Evolutionary conservation across 1,284 basidiomycete genomes (phyloP), one percentile per base, ranked within the genome.

Genomic region (Cutaneotrichosporon cutaneum): DNA sequence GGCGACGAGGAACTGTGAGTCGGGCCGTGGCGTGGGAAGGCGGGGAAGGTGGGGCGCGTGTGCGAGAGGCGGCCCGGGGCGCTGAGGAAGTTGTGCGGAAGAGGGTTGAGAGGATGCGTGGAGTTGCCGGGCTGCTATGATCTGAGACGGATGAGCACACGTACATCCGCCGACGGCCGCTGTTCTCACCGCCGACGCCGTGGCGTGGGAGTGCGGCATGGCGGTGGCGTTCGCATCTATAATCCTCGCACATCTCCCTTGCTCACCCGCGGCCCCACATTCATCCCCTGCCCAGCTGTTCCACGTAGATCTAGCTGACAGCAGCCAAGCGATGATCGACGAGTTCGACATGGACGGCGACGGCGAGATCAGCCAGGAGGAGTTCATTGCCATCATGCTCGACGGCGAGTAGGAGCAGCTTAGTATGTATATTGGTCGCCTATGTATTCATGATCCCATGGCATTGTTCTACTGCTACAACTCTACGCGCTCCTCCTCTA

Each of bases 281-380:
- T n/a, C 35, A 36, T 13, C 48, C 21, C 32, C 47, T 10, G 4
- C 10, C 30, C 18, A 18, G n/a, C 2, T 13, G 6, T 22, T 6
- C 5, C 35, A 14, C 35, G 13, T 5, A 36, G 5, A 42, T 8
- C 39, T n/a, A 18, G 42, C 60, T 61, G 42, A 61, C 60, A 24
- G 54, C 72, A 98, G 94, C 68, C 92, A 97, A 87, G 96, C 95
- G 22, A 99, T 99, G 95, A 99, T 99, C 73, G 96, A 99, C 74
- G 96, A 99, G 81, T 99, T 99, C 74, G 95, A 99, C 80, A 86
- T 99, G 39, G 95, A 99, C 82, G 90, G 95, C 78, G 95, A 99
- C 72, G 94, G 94, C 24, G 94, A 95, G 82, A 99, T 99, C 77
- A 94, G 88, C 77, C 90, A 82, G 58, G 71, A 78, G 60, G 80